A percentile compares a stretch with the other conserved stretches of the same genome.
Conservation (phyloP, 495 filamentous ascomycete genomes). For the Trichoderma parareesei region DNA sequence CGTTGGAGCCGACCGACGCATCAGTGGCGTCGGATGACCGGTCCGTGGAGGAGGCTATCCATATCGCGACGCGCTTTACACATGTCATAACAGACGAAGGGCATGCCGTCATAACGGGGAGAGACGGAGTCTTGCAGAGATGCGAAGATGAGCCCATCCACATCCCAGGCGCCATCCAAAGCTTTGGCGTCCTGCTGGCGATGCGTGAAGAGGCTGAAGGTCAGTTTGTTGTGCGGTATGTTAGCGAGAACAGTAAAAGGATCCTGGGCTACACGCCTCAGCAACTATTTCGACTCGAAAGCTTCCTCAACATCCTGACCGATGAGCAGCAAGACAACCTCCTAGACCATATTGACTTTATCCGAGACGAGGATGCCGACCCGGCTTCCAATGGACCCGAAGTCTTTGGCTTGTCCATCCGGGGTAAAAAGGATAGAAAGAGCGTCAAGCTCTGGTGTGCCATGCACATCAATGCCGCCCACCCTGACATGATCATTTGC, state of each 20-base stretch:
- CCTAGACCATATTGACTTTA: constrained; percentile 81
- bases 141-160: constrained; percentile 95
- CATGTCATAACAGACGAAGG: constrained; percentile 73
- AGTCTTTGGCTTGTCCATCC: constrained; percentile 71
- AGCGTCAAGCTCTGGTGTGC: constrained; percentile 79
- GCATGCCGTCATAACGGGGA: constrained; percentile 78
- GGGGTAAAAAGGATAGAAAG: constrained; percentile 34
- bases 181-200: constrained; percentile 72
- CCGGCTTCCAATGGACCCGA: constrained; percentile 70
- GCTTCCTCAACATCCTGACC: constrained; percentile 71
- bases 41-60: constrained; percentile 25
- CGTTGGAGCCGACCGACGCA: background rate
- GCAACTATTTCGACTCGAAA: constrained; percentile 64
- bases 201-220: constrained; percentile 64
- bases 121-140: constrained; percentile 59
- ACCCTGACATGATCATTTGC: constrained; percentile 70
- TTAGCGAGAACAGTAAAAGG: constrained; percentile 74
- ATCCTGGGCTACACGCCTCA: constrained; percentile 75
- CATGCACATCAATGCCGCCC: constrained; percentile 60
- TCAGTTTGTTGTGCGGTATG: constrained; percentile 62
- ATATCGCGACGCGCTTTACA: constrained; percentile 65
- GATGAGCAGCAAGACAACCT: constrained; percentile 78
- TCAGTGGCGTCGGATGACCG: background rate
- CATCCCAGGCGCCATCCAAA: constrained; percentile 82
- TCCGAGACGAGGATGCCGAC: constrained; percentile 68